phyloP scores from a whole-genome alignment of 129 eudicot genomes.

The Smallanthus sonchifolius region DNA sequence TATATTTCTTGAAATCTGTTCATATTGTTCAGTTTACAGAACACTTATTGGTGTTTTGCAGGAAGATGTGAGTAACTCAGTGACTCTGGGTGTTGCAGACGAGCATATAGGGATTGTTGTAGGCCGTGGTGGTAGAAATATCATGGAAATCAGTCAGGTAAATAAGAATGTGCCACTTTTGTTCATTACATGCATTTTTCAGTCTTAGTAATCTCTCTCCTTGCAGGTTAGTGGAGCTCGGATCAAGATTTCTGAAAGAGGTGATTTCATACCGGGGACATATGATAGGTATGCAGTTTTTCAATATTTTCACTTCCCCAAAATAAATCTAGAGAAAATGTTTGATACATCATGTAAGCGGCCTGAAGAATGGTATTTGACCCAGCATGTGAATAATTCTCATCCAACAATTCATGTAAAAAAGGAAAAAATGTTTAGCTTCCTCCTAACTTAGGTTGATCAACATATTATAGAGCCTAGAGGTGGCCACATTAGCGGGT shows the following conservation, averaged over 20 bases:
- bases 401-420: too few species aligned
- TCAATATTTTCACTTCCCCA: background rate
- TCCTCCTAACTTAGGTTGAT: too few species aligned
- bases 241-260: slow-evolving; percentile 85
- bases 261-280: slow-evolving; percentile 92
- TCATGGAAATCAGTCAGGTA: slow-evolving; percentile 85
- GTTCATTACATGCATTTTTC: background rate
- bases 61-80: slow-evolving; percentile 63
- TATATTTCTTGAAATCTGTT: background rate
- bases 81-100: slow-evolving; percentile 89
- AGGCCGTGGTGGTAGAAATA: slow-evolving; percentile 90
- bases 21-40: background rate
- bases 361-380: too few species aligned
- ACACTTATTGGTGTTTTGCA: slow-evolving; percentile 18
- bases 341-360: background rate
- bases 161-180: background rate
- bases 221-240: slow-evolving; percentile 86
- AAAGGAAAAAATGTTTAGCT: too few species aligned
- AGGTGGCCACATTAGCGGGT: too few species aligned
- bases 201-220: background rate
- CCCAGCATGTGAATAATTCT: too few species aligned
- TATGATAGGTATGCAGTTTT: slow-evolving; percentile 55
- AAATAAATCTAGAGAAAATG: background rate
- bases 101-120: slow-evolving; percentile 89
- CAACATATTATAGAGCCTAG: too few species aligned